Base-by-base conservation (phyloP, 2,329 filamentous ascomycete species). In the Xylogone sp. region DNA sequence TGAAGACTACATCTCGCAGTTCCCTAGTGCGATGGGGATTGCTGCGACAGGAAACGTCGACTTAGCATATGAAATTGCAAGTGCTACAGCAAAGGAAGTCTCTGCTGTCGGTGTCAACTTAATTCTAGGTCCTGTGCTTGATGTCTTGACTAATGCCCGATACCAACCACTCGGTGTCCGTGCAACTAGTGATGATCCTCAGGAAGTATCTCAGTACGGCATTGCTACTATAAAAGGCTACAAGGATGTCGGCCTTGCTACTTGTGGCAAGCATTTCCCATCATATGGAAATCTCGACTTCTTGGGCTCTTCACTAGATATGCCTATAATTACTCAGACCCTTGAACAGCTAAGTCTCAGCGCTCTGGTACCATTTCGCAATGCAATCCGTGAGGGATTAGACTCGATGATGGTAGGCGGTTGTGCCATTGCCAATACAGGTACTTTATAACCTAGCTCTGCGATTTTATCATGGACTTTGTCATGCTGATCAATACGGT, bases 361-460 rank as follows among this genome's bases (percentile, higher is more conserved):
- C 61, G 93, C 93, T 22, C 74, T 97, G 27, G 86, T 97, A 3
- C 93, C 93, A 0, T 97, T 97, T 65, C 84, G 91, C 49, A 94
- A 94, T 67, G 91, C 93, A 12, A 92, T 97, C 57, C 80, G 83
- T 16, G 86, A 90, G 46, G 92, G 93, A 39, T 72, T 97, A 13
- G 93, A 97, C 69, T 87, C 89, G 27, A 96, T 97, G 84, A 96
- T 97, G 76, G 89, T 97, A 8, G 93, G 93, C 22, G 93, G 93
- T 16, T 96, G 92, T 62, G 91, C 90, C 21, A 96, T 97, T 73
- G 87, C 90, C 5, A 96, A 93, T 51, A 57, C 64, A 22, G 62
- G 64, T 64, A 56, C 45, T n/a, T n/a, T n/a, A 56, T 54, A 27
- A 43, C 12, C 6, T 10, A 18, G 21, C 13, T 21, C 9, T 43